Base-by-base conservation (phyloP, 306 rosid species). In the Acacia melanoxylon region DNA sequence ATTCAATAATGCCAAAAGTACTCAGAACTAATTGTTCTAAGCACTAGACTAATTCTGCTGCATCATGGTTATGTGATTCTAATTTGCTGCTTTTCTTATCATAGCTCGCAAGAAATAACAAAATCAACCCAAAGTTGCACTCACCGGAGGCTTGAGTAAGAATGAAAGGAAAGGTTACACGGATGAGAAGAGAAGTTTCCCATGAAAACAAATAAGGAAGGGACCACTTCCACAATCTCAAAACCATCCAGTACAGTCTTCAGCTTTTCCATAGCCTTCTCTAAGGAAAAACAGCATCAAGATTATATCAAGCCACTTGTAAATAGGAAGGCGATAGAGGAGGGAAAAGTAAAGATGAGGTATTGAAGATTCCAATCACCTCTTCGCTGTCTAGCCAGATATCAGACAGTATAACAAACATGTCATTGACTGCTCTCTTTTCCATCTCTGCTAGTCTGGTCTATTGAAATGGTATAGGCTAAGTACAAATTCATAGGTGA, bases 131-230 rank as follows among this genome's bases (percentile, higher is more conserved):
- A 51, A 59, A 31, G 74, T 62, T 65, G 66, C 51, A 81, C 91
- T 86, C 79, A 89, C 98, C 98, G 88, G 81, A 93, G 99, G 86
- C 74, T 93, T 44, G 91, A 89, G 85, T 82, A 92, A 85, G 91
- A 82, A 73, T 80, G 86, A 80, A 92, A 93, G 41, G 98, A 89
- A 83, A 93, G 92, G 86, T 92, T 95, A 76, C 92, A 93, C n/a
- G 97, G 96, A 71, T 62, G 92, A 79, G 97, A 92, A 79, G 90
- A 91, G 86, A 95, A 95, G 89, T 93, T 92, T 41, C 99, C 99
- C 97, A 95, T 93, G 91, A 95, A 92, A 78, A 95, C 97, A 84
- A 95, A 92, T 25, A 92, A 86, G 81, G 94, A 89, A 80, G 98
- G 98, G 79, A 92, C 97, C 72, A 93, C 88, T 79, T 91, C 98